Evolutionary conservation across 495 filamentous ascomycete species (phyloP).

Genomic region (Monascus purpureus): DNA sequence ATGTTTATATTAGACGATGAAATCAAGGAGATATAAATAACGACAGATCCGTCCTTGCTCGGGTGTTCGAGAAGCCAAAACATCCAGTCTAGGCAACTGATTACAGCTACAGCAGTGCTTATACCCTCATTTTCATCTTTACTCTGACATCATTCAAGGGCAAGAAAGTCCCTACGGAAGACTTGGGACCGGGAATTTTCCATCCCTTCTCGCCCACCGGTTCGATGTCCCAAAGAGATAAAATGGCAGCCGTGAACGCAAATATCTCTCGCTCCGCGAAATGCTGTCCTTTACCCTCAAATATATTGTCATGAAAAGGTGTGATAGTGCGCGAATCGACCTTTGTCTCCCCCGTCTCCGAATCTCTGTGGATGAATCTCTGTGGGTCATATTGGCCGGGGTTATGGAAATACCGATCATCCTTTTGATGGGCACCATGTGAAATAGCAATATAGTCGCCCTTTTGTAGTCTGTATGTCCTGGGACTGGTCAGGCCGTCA

Average conservation of each 20-base stretch:
- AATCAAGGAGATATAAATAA: no score
- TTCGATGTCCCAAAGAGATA: slow-evolving; percentile 39
- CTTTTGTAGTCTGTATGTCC: slow-evolving; percentile 30
- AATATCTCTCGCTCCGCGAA: slow-evolving; percentile 39
- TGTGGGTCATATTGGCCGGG: slow-evolving; percentile 37
- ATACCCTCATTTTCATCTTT: slow-evolving; percentile 17
- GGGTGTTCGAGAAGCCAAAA: no score
- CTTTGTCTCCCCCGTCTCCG: slow-evolving; percentile 15
- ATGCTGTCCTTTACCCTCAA: slow-evolving; percentile 31
- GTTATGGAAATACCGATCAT: slow-evolving; percentile 33
- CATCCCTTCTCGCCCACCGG: slow-evolving; percentile 17
- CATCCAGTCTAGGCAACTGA: no score
- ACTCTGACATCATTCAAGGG: slow-evolving; percentile 24
- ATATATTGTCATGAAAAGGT: slow-evolving; percentile 32
- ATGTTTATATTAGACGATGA: no score
- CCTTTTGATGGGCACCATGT: slow-evolving; percentile 34
- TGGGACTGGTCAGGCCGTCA: slow-evolving; percentile 11
- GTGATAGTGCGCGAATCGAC: slow-evolving; percentile 17
- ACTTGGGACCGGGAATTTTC: slow-evolving; percentile 17
- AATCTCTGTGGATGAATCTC: slow-evolving; percentile 32
- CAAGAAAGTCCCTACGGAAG: slow-evolving; percentile 22
- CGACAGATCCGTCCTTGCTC: no score
- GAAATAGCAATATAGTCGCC: slow-evolving; percentile 35
- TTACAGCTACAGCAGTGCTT: no score
- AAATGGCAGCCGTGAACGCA: slow-evolving; percentile 30